Evolutionary conservation across 306 rosid genomes (phyloP).

Genomic region (Bauhinia variegata): DNA sequence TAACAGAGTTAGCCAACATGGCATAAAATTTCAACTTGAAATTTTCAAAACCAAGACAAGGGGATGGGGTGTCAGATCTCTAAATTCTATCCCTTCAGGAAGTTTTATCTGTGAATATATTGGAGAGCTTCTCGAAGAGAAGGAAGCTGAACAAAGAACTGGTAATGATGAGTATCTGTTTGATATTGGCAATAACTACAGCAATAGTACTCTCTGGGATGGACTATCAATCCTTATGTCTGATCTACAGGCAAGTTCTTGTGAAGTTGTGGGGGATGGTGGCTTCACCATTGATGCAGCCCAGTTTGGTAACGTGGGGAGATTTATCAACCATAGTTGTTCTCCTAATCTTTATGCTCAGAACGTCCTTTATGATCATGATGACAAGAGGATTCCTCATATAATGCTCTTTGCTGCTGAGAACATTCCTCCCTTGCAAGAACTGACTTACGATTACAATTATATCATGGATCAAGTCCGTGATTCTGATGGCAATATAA

Average conservation of each 20-base stretch:
- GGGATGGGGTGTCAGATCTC: slow-evolving; percentile 99
- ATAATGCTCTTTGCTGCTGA: slow-evolving; percentile 93
- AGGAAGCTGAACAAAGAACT: slow-evolving; percentile 82
- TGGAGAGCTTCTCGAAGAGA: slow-evolving; percentile 89
- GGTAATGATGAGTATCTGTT: slow-evolving; percentile 90
- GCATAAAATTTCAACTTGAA: slow-evolving; percentile 82
- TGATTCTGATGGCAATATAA: slow-evolving; percentile 76
- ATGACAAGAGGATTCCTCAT: slow-evolving; percentile 87
- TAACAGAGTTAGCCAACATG: slow-evolving; percentile 82
- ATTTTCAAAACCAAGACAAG: slow-evolving; percentile 72
- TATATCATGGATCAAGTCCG: slow-evolving; percentile 69
- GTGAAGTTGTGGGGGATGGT: slow-evolving; percentile 55
- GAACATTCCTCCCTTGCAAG: slow-evolving; percentile 92
- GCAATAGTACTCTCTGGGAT: slow-evolving; percentile 64
- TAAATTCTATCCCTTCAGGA: slow-evolving; percentile 89
- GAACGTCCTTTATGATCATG: slow-evolving; percentile 80
- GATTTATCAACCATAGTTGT: slow-evolving; percentile 91
- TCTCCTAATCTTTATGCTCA: slow-evolving; percentile 97
- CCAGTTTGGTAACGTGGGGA: slow-evolving; percentile 77
- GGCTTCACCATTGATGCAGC: slow-evolving; percentile 89
- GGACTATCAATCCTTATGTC: slow-evolving; percentile 72
- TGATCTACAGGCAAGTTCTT: slow-evolving; percentile 49
- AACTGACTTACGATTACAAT: slow-evolving; percentile 81
- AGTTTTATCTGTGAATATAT: slow-evolving; percentile 87
- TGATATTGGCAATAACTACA: slow-evolving; percentile 74